Base-by-base conservation (phyloP, 2,329 filamentous ascomycete genomes). In the Cladosporium sp. region DNA sequence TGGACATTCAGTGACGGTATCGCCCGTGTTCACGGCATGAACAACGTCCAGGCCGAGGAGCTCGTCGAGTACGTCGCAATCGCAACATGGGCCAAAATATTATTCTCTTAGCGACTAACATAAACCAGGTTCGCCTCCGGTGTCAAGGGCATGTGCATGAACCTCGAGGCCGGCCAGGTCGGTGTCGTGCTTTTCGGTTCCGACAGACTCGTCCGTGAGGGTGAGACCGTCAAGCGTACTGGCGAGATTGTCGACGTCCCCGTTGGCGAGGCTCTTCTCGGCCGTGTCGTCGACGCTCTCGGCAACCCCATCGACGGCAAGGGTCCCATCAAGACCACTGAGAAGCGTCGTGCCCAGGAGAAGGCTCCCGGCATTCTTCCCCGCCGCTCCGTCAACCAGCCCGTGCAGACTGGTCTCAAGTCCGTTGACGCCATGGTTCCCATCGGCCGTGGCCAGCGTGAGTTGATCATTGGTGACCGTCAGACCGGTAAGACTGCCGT, bases 81-180 rank as follows among this genome's bases (percentile, higher is more conserved):
- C 28, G 17, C 13, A 56, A 60, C 64, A 61, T 10, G n/a, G 25
- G 35, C 62, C 62, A 22, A 24, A 39, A 44, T 10, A 19, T 36
- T 32, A 49, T 24, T 35, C 60, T 61, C 37, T 57, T 39, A 17
- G 51, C 56, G 9, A 50, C 51, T 35, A 47, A 47, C 47, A 51
- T 12, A 36, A 42, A 37, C 58, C 68, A 97, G 92, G 85, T 99
- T 99, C 84, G 91, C 94, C 74, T 99, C 94, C 68, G 94, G 94
- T 79, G 94, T 97, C 81, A 97, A 97, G 88, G 94, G 94, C 80
- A 99, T 99, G 94, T 97, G 93, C 90, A 97, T 99, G 93, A 99
- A 99, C 90, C 88, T 99, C 81, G 94, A 99, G 84, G 94, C 94
- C 80, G 94, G 94, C 79, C 94, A 97, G 82, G 94, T 99, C 83